phyloP scores from a whole-genome alignment of 306 rosid genomes.

The Trichosanthes cucumerina region DNA sequence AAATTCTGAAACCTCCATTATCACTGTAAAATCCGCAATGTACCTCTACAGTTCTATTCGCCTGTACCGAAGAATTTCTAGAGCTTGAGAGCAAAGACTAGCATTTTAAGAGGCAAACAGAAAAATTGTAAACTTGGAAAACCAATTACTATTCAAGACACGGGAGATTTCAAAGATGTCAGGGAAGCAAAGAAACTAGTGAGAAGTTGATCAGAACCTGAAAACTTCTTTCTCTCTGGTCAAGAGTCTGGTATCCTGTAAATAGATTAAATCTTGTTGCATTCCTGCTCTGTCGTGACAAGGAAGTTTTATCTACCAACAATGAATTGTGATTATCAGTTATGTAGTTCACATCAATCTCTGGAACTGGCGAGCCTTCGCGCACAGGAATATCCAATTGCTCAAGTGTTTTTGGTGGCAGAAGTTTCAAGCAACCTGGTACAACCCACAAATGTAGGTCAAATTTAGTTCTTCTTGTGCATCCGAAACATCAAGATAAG shows the following conservation, averaged over 20 bases:
- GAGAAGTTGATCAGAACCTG: constrained; percentile 48
- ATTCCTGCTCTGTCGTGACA: constrained; percentile 31
- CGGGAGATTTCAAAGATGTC: not conserved
- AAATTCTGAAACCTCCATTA: constrained; percentile 73
- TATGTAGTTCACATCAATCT: constrained; percentile 35
- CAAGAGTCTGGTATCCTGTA: constrained; percentile 79
- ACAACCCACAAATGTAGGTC: constrained; percentile 17
- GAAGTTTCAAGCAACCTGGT: constrained; percentile 76
- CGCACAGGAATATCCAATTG: constrained; percentile 46
- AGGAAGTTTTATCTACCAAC: constrained; percentile 24
- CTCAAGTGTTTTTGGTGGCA: constrained; percentile 77
- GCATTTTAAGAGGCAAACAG: not conserved
- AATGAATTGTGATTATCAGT: constrained; percentile 31
- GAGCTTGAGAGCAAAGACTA: constrained; percentile 1
- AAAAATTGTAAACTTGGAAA: not conserved
- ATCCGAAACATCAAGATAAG: not conserved
- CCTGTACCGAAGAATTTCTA: constrained; percentile 33
- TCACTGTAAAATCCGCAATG: constrained; percentile 84
- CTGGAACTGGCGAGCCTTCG: constrained; percentile 30
- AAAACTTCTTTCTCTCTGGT: constrained; percentile 56
- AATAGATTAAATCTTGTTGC: constrained; percentile 59
- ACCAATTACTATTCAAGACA: not conserved
- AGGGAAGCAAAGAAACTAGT: not conserved
- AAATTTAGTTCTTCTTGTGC: not conserved
- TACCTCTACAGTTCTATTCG: constrained; percentile 38